Evolutionary conservation across 257 asterid species (phyloP).

Genomic region (Striga asiatica): DNA sequence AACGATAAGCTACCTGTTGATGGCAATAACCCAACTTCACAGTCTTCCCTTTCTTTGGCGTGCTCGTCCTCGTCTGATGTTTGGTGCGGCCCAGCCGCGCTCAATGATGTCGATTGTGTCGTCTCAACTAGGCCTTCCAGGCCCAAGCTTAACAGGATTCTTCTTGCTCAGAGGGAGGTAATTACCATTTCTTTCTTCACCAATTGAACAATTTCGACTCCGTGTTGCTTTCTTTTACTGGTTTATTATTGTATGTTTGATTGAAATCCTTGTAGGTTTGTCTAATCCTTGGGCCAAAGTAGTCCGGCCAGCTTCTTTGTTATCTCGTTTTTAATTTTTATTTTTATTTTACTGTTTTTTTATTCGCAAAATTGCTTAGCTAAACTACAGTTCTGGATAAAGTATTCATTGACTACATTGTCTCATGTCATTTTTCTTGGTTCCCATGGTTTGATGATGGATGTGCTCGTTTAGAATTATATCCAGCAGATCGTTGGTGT

Average conservation of each 20-base stretch:
- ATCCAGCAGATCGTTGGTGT: too few species aligned
- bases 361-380: too few species aligned
- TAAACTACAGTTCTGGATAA: too few species aligned
- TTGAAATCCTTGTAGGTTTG: neutral
- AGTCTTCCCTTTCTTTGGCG: conserved; percentile 32
- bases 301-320: too few species aligned
- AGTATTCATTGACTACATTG: too few species aligned
- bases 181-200: neutral
- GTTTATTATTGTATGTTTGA: neutral
- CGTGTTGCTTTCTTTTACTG: neutral
- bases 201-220: neutral
- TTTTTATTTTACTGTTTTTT: too few species aligned
- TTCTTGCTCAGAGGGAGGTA: conserved; percentile 46
- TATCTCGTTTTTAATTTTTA: too few species aligned
- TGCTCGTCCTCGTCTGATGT: conserved; percentile 50
- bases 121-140: conserved; percentile 60
- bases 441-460: too few species aligned
- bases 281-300: too few species aligned
- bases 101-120: conserved; percentile 68
- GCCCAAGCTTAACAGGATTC: conserved; percentile 40
- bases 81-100: conserved; percentile 75
- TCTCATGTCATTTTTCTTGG: too few species aligned
- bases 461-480: too few species aligned
- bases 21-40: conserved; percentile 10
- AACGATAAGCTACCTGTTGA: conserved; percentile 4